Evolutionary conservation across 129 eudicot genomes (phyloP), one percentile per base, ranked within the genome.

Genomic region (Artemisia argyi): DNA sequence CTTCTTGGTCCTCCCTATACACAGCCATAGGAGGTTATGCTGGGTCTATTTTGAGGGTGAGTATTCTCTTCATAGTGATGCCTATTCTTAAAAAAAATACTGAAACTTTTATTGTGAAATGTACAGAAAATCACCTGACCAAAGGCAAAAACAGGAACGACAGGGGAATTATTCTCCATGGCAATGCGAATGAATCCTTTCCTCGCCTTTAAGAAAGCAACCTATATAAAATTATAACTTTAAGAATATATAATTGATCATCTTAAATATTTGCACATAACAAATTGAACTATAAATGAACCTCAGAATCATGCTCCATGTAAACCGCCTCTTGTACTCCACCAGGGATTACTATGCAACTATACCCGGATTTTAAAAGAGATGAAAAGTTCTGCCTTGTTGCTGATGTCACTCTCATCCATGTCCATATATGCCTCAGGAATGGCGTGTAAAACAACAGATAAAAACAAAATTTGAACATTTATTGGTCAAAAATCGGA

Each of bases 81-180:
- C n/a, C n/a, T n/a, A n/a, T n/a, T n/a, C n/a, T n/a, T n/a, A n/a
- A n/a, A n/a, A n/a, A n/a, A n/a, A n/a, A n/a, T n/a, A n/a, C n/a
- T n/a, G n/a, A 39, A 4, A 46, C 8, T 52, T 3, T 52, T 11
- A 52, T 4, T 13, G 18, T 14, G 3, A 26, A 56, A 5, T 5
- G 4, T 0, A 46, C 46, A 14, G 4, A n/a, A 77, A 9, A 39
- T 51, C 55, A 90, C 99, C 97, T 94, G 99, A n/a, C 99, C 97
- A 76, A 90, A 95, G 78, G 91, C 77, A 66, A 90, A 90, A 83
- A 90, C 94, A 68, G 99, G 97, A 69, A 95, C 99, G 69, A 95
- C 19, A 20, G 97, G 96, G 46, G 85, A 74, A 72, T 94, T 88
- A 57, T 56, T 84, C 86, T 90, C 89, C 77, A 95, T 76, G 42